Percentiles rank a stretch among this genome's conserved stretches.
These are phyloP conservation scores for Collybiopsis confluens DNA, from an alignment of 768 basidiomycete genomes.

Conservation along the genomic window DNA sequence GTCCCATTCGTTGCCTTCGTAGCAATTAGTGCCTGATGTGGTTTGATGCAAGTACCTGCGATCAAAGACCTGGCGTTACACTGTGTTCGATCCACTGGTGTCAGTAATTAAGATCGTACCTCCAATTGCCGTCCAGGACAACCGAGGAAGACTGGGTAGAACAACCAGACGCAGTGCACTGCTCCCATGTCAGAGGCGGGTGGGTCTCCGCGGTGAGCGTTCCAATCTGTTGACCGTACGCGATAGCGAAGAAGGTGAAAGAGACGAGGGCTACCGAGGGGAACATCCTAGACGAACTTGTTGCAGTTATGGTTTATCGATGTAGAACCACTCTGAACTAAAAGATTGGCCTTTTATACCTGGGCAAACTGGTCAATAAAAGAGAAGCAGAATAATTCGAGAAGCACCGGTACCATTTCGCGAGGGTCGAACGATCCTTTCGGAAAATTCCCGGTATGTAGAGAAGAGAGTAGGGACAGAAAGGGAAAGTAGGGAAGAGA, in stretches of 20 bases:
- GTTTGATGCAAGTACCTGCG: conserved; percentile 44
- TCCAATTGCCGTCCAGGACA: conserved; percentile 48
- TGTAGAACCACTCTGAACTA: conserved; percentile 39
- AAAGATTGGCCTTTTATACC: too few relatives aligned
- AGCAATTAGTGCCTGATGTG: conserved; percentile 25
- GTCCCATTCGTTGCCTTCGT: conserved; percentile 47
- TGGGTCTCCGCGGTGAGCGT: conserved; percentile 40
- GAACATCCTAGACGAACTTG: conserved; percentile 38
- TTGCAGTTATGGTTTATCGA: conserved; percentile 35
- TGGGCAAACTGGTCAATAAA: too few relatives aligned
- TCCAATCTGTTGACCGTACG: conserved; percentile 42
- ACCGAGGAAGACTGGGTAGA: conserved; percentile 24
- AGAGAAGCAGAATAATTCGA: too few relatives aligned
- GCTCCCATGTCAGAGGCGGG: conserved; percentile 34
- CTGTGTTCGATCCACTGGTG: conserved; percentile 16
- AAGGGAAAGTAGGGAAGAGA: too few relatives aligned
- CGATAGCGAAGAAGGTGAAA: conserved; percentile 27
- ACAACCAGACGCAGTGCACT: conserved; percentile 32
- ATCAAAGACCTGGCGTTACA: conserved; percentile 37
- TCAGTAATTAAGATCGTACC: conserved; percentile 40
- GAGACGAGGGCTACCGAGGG: conserved; percentile 22
- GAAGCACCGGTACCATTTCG: too few relatives aligned
- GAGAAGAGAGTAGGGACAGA: too few relatives aligned
- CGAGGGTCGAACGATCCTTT: too few relatives aligned
- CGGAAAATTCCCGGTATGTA: too few relatives aligned